Percentiles rank a stretch among this genome's conserved stretches.
Evolutionary conservation across 2,329 filamentous ascomycete genomes (phyloP).

Genomic region (Claviceps arundinis): DNA sequence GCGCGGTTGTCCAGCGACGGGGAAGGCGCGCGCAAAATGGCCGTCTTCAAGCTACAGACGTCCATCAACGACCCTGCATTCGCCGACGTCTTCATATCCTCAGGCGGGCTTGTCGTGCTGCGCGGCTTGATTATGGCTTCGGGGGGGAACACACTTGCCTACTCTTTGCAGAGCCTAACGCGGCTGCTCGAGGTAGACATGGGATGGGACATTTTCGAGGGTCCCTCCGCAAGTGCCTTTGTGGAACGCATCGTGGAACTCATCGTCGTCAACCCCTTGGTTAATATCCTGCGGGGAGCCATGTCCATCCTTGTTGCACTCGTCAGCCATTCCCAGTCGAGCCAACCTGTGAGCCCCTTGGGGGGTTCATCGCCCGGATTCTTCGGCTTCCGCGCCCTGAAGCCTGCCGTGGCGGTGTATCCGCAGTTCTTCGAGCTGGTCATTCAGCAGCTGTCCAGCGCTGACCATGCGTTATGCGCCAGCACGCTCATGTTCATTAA

Average conservation of each 20-base stretch:
- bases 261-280: slow-evolving; percentile 85
- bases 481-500: slow-evolving; percentile 95
- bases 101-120: slow-evolving; percentile 71
- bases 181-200: slow-evolving; percentile 89
- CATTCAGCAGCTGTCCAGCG: slow-evolving; percentile 80
- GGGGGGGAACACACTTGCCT: slow-evolving; percentile 87
- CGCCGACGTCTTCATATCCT: slow-evolving; percentile 88
- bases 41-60: slow-evolving; percentile 92
- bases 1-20: slow-evolving; percentile 55
- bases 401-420: slow-evolving; percentile 80
- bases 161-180: slow-evolving; percentile 80
- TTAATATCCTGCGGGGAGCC: slow-evolving; percentile 91
- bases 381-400: slow-evolving; percentile 83
- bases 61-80: slow-evolving; percentile 94
- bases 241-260: slow-evolving; percentile 74
- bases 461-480: slow-evolving; percentile 88
- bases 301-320: slow-evolving; percentile 94
- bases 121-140: slow-evolving; percentile 73
- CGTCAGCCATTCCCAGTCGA: slow-evolving; percentile 68
- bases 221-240: slow-evolving; percentile 48
- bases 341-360: slow-evolving; percentile 22
- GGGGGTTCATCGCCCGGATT: slow-evolving; percentile 34
- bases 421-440: slow-evolving; percentile 92
- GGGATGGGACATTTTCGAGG: slow-evolving; percentile 83
- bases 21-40: slow-evolving; percentile 94